Base-by-base conservation (phyloP, 2,329 filamentous ascomycete species). In the Xylariaceae sp. region DNA sequence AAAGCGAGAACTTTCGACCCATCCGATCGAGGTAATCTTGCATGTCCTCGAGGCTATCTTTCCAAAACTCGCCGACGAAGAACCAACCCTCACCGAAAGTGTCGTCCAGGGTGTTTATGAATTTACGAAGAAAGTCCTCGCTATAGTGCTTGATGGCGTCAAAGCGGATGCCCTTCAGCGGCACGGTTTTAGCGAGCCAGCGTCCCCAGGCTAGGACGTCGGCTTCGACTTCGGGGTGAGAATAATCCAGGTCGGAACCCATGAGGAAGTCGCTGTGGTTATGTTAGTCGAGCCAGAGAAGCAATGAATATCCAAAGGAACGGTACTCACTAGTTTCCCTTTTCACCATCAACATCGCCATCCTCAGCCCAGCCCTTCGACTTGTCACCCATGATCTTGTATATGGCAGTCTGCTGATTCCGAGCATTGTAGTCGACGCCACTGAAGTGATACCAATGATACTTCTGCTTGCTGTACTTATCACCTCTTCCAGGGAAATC, bases 11-110 rank as follows among this genome's bases (percentile, higher is more conserved):
- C 54, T 80, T 78, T 51, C 78, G 74, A 43, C 78, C 71, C 75
- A 85, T 81, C 22, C 68, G 69, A 35, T 78, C 72, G 40, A 85
- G 68, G 62, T 85, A 88, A 17, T 71, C 65, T 1, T 75, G 65
- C 66, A 88, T 75, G 47, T 77, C 74, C 15, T 73, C 62, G 0
- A 78, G 66, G 48, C 85, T 77, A 42, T 76, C 78, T 31, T 76
- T 76, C 84, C 85, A 89, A 63, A 84, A 87, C 60, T 89, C 86
- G 10, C 83, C 85, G 1, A 89, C 79, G 14, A 87, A 69, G 60
- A 87, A 85, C 66, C 82, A 81, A 11, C 77, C 68, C 11, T 73
- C 67, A 2, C 77, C 77, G 6, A 63, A 60, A 1, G 48, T 50
- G 10, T 51, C 38, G 41, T 58, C 49, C n/a, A 68, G 53, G 36